phyloP scores from a whole-genome alignment of 2,329 filamentous ascomycete genomes.

The Seiridium unicorne region DNA sequence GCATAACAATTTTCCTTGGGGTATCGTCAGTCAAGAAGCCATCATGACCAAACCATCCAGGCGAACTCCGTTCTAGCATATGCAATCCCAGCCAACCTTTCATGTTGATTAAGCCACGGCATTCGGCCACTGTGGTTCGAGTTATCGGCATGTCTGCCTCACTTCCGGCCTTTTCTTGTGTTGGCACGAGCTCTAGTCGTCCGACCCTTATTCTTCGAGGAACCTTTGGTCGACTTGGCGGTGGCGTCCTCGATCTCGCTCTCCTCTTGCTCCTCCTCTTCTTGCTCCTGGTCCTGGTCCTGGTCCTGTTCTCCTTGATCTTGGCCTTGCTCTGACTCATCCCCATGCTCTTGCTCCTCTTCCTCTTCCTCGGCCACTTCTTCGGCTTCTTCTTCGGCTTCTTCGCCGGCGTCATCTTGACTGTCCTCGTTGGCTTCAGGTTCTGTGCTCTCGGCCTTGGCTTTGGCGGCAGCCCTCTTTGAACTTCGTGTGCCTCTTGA shows the following conservation, averaged over 20 bases:
- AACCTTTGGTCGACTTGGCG: constrained; percentile 9
- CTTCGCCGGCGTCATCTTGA: constrained; percentile 12
- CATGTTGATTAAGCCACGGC: too few species aligned
- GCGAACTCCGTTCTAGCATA: background rate
- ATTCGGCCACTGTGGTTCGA: too few species aligned
- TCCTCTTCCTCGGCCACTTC: constrained; percentile 13
- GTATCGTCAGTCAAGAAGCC: background rate
- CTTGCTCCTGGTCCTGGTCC: too few species aligned
- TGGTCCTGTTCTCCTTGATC: background rate
- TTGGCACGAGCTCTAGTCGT: background rate
- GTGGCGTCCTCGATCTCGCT: constrained; percentile 11
- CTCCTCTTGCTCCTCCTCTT: constrained; percentile 15
- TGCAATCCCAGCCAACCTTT: too few species aligned
- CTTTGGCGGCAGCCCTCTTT: constrained; percentile 42
- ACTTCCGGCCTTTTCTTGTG: constrained; percentile 6
- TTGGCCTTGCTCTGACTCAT: too few species aligned
- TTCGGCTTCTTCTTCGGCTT: constrained; percentile 17
- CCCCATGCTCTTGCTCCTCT: background rate
- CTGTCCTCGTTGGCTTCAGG: constrained; percentile 23
- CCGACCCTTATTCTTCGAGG: background rate
- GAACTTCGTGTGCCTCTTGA: constrained; percentile 42
- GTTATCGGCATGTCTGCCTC: background rate
- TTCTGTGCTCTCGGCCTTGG: constrained; percentile 31
- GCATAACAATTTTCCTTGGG: background rate
- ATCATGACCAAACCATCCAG: background rate